These are phyloP conservation scores for Steccherinum ochraceum DNA, from an alignment of 768 basidiomycete genomes.

Conservation along the genomic window DNA sequence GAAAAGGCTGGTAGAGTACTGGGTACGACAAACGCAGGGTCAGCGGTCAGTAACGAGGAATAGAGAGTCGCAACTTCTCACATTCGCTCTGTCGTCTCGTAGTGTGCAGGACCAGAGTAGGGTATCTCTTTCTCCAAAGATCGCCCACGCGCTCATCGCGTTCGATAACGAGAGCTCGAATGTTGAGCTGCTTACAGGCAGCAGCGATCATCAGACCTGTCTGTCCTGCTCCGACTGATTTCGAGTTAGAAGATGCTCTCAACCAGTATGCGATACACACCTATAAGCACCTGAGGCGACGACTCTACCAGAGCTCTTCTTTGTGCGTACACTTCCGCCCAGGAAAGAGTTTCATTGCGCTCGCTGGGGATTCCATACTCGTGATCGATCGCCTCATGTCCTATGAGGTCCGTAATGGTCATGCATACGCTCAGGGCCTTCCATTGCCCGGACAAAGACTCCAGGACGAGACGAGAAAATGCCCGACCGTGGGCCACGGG, in stretches of 20 bases:
- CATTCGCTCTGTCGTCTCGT: conserved; percentile 22
- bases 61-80: too few species aligned
- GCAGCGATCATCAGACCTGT: conserved; percentile 37
- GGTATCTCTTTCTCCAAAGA: conserved; percentile 36
- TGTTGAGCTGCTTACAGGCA: conserved; percentile 34
- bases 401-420: conserved; percentile 14
- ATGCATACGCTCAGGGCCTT: conserved; percentile 24
- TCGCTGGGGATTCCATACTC: too few species aligned
- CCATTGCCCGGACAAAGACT: conserved; percentile 20
- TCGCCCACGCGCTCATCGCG: conserved; percentile 29
- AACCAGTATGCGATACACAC: too few species aligned
- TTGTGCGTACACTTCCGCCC: too few species aligned
- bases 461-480: conserved; percentile 31
- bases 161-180: conserved; percentile 34
- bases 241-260: too few species aligned
- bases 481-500: conserved; percentile 26
- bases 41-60: conserved; percentile 30
- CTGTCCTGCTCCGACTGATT: conserved; percentile 38
- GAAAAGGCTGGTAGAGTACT: too few species aligned
- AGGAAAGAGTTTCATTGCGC: too few species aligned
- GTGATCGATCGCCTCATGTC: too few species aligned
- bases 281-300: too few species aligned
- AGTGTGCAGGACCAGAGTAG: too few species aligned
- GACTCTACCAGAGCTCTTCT: too few species aligned
- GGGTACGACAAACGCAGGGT: too few species aligned